Evolutionary conservation across 2,329 filamentous ascomycete genomes (phyloP).

Genomic region (Sphaceloma murrayae): DNA sequence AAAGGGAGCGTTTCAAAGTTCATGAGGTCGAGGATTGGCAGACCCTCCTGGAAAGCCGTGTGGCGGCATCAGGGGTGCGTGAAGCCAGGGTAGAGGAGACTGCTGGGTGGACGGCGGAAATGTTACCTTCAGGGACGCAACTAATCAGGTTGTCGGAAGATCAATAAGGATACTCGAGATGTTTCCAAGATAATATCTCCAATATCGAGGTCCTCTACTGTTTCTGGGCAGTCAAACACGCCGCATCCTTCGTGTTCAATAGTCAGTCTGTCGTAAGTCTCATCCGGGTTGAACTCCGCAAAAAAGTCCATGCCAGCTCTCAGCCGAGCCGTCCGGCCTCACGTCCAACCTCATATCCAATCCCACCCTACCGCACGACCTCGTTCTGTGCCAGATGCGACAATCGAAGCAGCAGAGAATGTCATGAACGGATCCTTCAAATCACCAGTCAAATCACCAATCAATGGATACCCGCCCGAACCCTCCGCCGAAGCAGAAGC

Average conservation of each 20-base stretch:
- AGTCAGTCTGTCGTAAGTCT: not conserved
- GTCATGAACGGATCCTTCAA: conserved; percentile 10
- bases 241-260: no score
- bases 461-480: conserved; percentile 2
- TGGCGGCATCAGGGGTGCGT: not conserved
- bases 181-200: no score
- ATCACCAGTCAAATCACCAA: conserved; percentile 10
- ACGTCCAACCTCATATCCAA: not conserved
- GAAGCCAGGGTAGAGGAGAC: no score
- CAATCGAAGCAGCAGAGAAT: not conserved
- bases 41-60: not conserved
- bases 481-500: conserved; percentile 14
- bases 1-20: not conserved
- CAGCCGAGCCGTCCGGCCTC: not conserved
- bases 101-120: no score
- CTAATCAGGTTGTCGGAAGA: no score
- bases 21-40: not conserved
- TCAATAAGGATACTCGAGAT: no score
- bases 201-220: no score
- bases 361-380: not conserved
- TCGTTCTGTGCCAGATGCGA: not conserved
- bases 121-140: no score
- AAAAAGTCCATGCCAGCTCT: conserved; percentile 4
- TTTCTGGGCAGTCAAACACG: no score
- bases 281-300: conserved; percentile 2